Evolutionary conservation across 129 eudicot species (phyloP).

Genomic region (Flaveria sonorensis): DNA sequence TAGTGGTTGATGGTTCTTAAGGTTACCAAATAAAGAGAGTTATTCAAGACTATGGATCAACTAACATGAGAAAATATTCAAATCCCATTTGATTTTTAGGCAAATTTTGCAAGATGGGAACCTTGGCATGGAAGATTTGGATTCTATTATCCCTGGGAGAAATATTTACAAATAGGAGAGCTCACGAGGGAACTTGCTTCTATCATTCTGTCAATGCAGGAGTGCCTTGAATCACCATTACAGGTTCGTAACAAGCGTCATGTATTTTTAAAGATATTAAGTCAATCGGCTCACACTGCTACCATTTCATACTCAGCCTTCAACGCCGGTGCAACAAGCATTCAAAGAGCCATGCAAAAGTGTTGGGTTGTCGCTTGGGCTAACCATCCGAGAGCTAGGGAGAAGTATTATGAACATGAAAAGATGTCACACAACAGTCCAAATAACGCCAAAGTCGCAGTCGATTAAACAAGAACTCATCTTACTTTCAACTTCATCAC

Average conservation of each 20-base stretch:
- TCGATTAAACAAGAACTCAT: conserved; percentile 45
- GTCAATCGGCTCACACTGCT: conserved; percentile 6
- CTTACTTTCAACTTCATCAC: conserved; percentile 32
- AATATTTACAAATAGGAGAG: conserved; percentile 64
- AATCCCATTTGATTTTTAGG: conserved; percentile 44
- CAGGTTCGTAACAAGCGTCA: conserved; percentile 46
- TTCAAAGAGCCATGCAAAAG: conserved; percentile 61
- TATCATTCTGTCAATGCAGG: conserved; percentile 53
- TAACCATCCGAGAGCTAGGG: conserved; percentile 69
- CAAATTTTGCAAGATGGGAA: conserved; percentile 88
- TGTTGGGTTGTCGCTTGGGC: conserved; percentile 40
- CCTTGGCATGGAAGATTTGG: conserved; percentile 98
- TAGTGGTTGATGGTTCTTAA: too few species aligned
- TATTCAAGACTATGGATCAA: neutral
- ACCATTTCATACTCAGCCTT: conserved; percentile 47
- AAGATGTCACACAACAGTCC: conserved; percentile 44
- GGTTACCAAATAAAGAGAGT: neutral
- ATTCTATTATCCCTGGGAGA: conserved; percentile 74
- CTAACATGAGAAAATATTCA: conserved; percentile 5
- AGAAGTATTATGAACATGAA: conserved; percentile 62
- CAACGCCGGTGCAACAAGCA: conserved; percentile 35
- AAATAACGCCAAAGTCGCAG: conserved; percentile 49
- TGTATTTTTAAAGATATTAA: neutral
- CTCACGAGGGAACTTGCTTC: conserved; percentile 74
- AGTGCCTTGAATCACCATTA: conserved; percentile 63